phyloP scores from a whole-genome alignment of 2,329 filamentous ascomycete species.

The Colletotrichum sp. region DNA sequence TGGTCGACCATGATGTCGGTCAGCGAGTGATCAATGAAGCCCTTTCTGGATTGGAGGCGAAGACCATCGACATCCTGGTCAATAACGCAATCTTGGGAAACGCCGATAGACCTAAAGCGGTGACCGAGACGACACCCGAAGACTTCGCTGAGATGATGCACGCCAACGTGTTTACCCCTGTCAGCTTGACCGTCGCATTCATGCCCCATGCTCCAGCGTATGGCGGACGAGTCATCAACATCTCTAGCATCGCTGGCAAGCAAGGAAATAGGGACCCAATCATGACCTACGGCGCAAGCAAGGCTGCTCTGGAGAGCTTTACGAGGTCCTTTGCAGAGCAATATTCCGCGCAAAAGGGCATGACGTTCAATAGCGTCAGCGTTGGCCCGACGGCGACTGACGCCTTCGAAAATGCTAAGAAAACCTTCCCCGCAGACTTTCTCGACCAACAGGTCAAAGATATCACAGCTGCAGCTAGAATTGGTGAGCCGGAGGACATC shows the following conservation, averaged over 20 bases:
- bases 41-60: background rate
- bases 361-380: slow-evolving; percentile 35
- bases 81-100: background rate
- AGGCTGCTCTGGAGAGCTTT: slow-evolving; percentile 35
- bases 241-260: slow-evolving; percentile 30
- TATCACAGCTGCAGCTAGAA: background rate
- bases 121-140: background rate
- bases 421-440: background rate
- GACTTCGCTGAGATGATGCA: background rate
- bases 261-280: background rate
- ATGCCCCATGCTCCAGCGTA: slow-evolving; percentile 28
- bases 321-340: slow-evolving; percentile 33
- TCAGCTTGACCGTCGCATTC: slow-evolving; percentile 34
- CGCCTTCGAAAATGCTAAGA: background rate
- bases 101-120: background rate
- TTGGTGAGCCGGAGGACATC: slow-evolving; percentile 1
- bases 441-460: background rate
- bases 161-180: slow-evolving; percentile 9
- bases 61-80: slow-evolving; percentile 2
- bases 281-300: slow-evolving; percentile 33
- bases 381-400: slow-evolving; percentile 30
- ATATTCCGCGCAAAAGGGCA: slow-evolving; percentile 28
- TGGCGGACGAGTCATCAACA: slow-evolving; percentile 36
- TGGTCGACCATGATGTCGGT: background rate
- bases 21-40: background rate